Base-by-base conservation (phyloP, 768 basidiomycete genomes). In the Tremella mesenterica region DNA sequence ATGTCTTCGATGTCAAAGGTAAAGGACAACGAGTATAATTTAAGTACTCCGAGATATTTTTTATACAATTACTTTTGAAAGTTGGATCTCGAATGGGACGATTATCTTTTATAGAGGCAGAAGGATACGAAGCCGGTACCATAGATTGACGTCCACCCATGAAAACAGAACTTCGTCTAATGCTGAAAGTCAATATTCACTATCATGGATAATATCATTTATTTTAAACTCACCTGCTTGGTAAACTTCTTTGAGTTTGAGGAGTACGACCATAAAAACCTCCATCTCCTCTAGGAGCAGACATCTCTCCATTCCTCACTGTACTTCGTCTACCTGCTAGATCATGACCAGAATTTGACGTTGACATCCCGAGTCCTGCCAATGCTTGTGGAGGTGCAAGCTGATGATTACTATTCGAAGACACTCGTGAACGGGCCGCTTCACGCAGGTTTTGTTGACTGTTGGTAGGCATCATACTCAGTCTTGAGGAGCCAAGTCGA, bases 51-150 rank as follows among this genome's bases (percentile, higher is more conserved):
- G 79, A 74, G 59, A 93, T 83, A 83, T 67, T 86, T 81, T 41
- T 84, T 78, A 82, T 86, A 84, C 69, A 82, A 81, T 18, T 75
- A 64, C 50, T 21, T 70, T 89, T 86, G 69, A 83, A 91, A 16
- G 80, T 74, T 46, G 79, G 76, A 59, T 90, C 87, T 31, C 88
- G 83, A 44, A 90, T 77, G 0, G 88, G 86, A 7, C 91, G 81
- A 29, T 79, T 74, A 63, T 95, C 91, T 62, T 85, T 86, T 52
- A 77, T 64, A 1, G 73, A n/a, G 76, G 65, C 20, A 49, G 49
- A 30, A 48, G 57, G 14, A 39, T 54, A 52, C 14, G 39, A 28
- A n/a, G 20, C 79, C 2, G 79, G 78, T 3, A 79, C 77, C 34
- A 77, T 69, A 16, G 78, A 72, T 8, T 70, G 74, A 4, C 78